Base-by-base conservation (phyloP, 495 filamentous ascomycete genomes). In the Aspergillus coremiiformis region DNA sequence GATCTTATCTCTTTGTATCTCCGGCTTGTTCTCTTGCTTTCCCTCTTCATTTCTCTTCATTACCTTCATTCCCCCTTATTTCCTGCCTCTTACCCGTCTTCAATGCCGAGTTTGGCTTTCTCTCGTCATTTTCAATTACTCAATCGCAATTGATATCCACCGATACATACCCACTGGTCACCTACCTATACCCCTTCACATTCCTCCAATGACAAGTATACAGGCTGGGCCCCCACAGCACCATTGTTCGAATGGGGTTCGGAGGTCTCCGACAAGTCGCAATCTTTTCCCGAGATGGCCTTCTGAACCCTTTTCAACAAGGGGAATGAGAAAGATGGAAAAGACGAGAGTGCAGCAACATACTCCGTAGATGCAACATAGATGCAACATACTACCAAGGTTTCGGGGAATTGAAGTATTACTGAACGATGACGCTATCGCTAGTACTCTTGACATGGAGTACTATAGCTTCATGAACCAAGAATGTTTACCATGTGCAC, bases 261-360 rank as follows among this genome's bases (percentile, higher is more conserved):
- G 61, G 61, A 66, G 61, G 41, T 62, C 64, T 64, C 64, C 64
- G 61, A 60, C 42, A n/a, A 27, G 27, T 51, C 59, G 60, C 58
- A n/a, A n/a, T n/a, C n/a, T n/a, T n/a, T n/a, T n/a, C n/a, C n/a
- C n/a, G n/a, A n/a, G n/a, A n/a, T n/a, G n/a, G n/a, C n/a, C n/a
- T 49, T 23, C 12, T 6, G 5, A 24, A 37, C 30, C 21, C 2
- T 7, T 37, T 3, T n/a, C 1, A 47, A 29, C 11, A 24, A 22
- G 23, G 41, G 15, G 11, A 29, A 46, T 30, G 23, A 46, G 26
- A 23, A 15, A 30, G n/a, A n/a, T n/a, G n/a, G n/a, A n/a, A n/a
- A n/a, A n/a, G n/a, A n/a, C n/a, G n/a, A n/a, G n/a, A n/a, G n/a
- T n/a, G n/a, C n/a, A n/a, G n/a, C n/a, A n/a, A n/a, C n/a, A n/a